Evolutionary conservation across 192 early-diverging fungal genomes (phyloP).

Genomic region (Coemansia sp.): DNA sequence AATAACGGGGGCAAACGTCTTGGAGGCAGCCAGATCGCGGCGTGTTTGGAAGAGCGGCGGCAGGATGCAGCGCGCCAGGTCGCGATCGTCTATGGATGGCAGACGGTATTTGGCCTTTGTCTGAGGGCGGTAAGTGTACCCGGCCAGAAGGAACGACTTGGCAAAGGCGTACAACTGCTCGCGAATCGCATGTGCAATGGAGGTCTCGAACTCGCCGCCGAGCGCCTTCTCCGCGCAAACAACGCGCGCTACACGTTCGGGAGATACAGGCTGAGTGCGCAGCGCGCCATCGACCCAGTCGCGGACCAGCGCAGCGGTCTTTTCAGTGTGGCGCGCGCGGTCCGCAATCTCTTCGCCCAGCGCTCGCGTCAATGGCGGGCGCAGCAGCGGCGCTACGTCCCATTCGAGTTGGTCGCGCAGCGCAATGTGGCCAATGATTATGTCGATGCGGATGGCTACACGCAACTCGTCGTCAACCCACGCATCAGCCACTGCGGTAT

Average conservation of each 20-base stretch:
- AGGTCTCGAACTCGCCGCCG: slow-evolving; percentile 86
- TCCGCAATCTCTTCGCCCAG: slow-evolving; percentile 19
- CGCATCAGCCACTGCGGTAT: slow-evolving; percentile 1
- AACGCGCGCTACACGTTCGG: slow-evolving; percentile 84
- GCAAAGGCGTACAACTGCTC: slow-evolving; percentile 87
- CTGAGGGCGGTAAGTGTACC: slow-evolving; percentile 74
- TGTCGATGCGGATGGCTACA: slow-evolving; percentile 82
- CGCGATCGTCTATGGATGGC: slow-evolving; percentile 64
- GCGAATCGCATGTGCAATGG: slow-evolving; percentile 88
- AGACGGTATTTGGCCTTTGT: slow-evolving; percentile 41
- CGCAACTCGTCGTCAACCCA: slow-evolving; percentile 66
- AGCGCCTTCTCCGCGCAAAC: slow-evolving; percentile 75
- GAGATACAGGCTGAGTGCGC: slow-evolving; percentile 49
- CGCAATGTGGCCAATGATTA: slow-evolving; percentile 79
- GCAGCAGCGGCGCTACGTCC: slow-evolving; percentile 65
- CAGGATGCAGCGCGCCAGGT: slow-evolving; percentile 67
- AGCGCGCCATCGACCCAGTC: slow-evolving; percentile 42
- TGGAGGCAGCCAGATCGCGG: slow-evolving; percentile 53
- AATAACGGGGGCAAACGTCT: slow-evolving; percentile 65
- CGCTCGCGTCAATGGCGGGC: slow-evolving; percentile 23
- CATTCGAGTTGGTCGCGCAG: slow-evolving; percentile 95
- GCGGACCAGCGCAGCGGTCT: neutral
- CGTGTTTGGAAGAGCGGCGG: slow-evolving; percentile 57
- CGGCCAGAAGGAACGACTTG: slow-evolving; percentile 79
- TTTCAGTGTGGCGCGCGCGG: neutral